These are phyloP conservation scores for Fulvia fulva DNA, from an alignment of 2,329 filamentous ascomycete genomes.

Conservation along the genomic window DNA sequence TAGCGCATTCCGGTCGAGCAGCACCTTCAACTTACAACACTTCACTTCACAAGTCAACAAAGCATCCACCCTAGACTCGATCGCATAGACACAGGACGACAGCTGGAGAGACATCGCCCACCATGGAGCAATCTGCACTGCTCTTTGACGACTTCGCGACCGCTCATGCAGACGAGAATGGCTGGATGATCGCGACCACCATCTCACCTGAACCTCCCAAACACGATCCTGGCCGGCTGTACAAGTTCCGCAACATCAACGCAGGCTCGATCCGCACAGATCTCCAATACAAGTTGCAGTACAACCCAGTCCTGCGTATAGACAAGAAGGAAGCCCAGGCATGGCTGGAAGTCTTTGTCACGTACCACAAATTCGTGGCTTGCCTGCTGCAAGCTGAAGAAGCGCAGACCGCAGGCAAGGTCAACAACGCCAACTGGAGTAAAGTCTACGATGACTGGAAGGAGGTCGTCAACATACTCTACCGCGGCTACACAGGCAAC, in stretches of 20 bases:
- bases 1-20: background rate
- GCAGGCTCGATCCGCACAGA: slow-evolving; percentile 62
- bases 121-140: slow-evolving; percentile 18
- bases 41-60: background rate
- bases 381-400: slow-evolving; percentile 67
- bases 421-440: slow-evolving; percentile 61
- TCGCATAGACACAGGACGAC: slow-evolving; percentile 10
- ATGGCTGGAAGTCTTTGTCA: slow-evolving; percentile 82
- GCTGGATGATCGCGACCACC: slow-evolving; percentile 69
- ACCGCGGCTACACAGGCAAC: slow-evolving; percentile 73
- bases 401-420: slow-evolving; percentile 42
- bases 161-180: slow-evolving; percentile 67
- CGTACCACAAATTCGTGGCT: slow-evolving; percentile 78
- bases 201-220: slow-evolving; percentile 66
- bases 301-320: slow-evolving; percentile 45
- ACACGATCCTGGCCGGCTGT: slow-evolving; percentile 61
- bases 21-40: background rate
- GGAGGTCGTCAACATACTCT: slow-evolving; percentile 70
- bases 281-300: slow-evolving; percentile 66
- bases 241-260: slow-evolving; percentile 68
- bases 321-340: slow-evolving; percentile 61
- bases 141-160: slow-evolving; percentile 70
- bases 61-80: background rate
- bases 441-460: slow-evolving; percentile 87
- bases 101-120: slow-evolving; percentile 44